These are phyloP conservation scores for Elaeis oleifera DNA, from an alignment of 202 grass and related monocot species.

Conservation along the genomic window DNA sequence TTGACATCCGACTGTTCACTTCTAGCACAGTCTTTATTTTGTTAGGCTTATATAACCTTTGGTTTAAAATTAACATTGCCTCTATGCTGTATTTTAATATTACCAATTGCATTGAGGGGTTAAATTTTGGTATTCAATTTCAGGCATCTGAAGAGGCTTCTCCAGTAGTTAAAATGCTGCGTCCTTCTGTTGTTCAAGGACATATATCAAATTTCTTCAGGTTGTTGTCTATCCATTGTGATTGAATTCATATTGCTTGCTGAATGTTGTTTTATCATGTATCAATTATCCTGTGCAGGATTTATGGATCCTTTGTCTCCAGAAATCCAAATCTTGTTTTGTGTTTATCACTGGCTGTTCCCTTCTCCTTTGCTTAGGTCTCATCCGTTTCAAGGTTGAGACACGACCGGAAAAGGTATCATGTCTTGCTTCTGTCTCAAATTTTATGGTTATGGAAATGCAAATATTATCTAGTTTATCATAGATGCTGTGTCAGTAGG, in stretches of 20 bases:
- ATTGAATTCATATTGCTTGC: constrained; percentile 22
- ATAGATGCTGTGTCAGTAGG: no score
- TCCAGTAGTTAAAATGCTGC: constrained; percentile 21
- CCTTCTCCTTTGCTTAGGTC: constrained; percentile 72
- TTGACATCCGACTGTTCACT: no score
- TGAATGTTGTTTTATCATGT: constrained; percentile 23
- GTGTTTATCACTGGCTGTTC: constrained; percentile 61
- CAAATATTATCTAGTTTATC: no score
- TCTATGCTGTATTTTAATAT: background rate
- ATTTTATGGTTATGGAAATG: background rate
- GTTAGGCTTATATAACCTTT: no score
- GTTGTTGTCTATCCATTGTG: constrained; percentile 30
- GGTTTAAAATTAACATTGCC: no score
- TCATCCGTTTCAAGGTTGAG: constrained; percentile 90
- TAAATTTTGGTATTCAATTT: constrained; percentile 11
- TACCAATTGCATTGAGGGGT: background rate
- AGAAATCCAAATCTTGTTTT: constrained; percentile 72
- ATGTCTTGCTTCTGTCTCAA: constrained; percentile 5
- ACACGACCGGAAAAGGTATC: constrained; percentile 79
- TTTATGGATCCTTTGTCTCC: constrained; percentile 68
- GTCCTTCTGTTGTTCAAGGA: constrained; percentile 65
- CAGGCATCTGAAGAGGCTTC: constrained; percentile 39
- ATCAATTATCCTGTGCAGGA: constrained; percentile 49
- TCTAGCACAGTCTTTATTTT: no score
- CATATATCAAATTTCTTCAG: constrained; percentile 89